Percentiles rank a stretch among this genome's conserved stretches.
Conservation (phyloP, 2,329 filamentous ascomycete species). For the Bisporella sp. region DNA sequence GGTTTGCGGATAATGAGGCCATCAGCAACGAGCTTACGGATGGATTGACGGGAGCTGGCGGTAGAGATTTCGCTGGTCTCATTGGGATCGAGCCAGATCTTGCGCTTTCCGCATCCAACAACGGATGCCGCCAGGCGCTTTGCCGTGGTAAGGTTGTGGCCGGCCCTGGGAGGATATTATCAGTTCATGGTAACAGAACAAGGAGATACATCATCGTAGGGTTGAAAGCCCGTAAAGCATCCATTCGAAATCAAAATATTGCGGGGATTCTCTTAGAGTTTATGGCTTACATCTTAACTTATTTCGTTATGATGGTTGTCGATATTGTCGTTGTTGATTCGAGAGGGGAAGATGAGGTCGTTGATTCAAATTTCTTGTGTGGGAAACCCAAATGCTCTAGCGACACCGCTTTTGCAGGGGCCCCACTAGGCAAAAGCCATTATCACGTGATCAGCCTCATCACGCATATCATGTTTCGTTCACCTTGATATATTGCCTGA, state of each 20-base stretch:
- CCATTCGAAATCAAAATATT: too few relatives aligned
- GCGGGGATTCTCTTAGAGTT: not conserved
- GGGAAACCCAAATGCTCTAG: not conserved
- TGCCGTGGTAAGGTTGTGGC: conserved; percentile 98
- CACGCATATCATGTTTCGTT: too few relatives aligned
- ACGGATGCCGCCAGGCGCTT: conserved; percentile 99
- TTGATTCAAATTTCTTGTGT: not conserved
- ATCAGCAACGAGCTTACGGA: conserved; percentile 99
- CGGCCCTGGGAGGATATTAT: conserved; percentile 43
- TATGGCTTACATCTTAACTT: conserved; percentile 27
- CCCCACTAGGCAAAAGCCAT: not conserved
- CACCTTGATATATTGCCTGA: too few relatives aligned
- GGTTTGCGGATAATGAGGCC: conserved; percentile 99
- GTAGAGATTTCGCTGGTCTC: conserved; percentile 99
- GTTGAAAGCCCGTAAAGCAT: too few relatives aligned
- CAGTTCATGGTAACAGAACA: conserved; percentile 10
- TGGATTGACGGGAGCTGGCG: conserved; percentile 99
- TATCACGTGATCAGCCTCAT: not conserved
- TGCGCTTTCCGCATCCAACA: conserved; percentile 98
- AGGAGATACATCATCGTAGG: too few relatives aligned
- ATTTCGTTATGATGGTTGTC: conserved; percentile 24
- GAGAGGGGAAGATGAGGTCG: conserved; percentile 6
- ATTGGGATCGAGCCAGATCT: conserved; percentile 99
- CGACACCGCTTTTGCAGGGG: too few relatives aligned
- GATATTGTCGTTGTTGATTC: conserved; percentile 20